Evolutionary conservation across 2,329 filamentous ascomycete genomes (phyloP).

Genomic region (Pyrenophora graminea): DNA sequence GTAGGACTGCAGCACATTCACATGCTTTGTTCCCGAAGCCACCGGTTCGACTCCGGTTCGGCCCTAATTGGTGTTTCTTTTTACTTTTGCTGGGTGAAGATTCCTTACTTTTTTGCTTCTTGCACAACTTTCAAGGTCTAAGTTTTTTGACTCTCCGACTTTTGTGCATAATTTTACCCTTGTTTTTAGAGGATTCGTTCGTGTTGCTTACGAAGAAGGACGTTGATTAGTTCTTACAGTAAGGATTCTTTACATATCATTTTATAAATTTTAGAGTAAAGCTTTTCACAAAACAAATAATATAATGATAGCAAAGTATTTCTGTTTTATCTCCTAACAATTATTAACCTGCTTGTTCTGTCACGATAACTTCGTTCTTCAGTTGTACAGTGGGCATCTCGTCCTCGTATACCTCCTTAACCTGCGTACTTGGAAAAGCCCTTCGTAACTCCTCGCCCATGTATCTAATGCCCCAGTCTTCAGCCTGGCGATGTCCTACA

Average conservation of each 20-base stretch:
- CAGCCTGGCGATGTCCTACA: constrained; percentile 45
- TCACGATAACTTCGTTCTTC: constrained; percentile 1
- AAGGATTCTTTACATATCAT: too few relatives aligned
- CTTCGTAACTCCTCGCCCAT: constrained; percentile 33
- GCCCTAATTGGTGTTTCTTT: neutral
- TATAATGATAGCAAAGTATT: too few relatives aligned
- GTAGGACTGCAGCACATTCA: constrained; percentile 2
- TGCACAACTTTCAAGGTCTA: too few relatives aligned
- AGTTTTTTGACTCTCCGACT: too few relatives aligned
- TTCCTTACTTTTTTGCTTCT: too few relatives aligned
- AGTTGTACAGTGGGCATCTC: constrained; percentile 23
- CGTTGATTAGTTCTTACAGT: too few relatives aligned
- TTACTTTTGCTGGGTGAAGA: neutral
- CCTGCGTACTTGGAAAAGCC: constrained; percentile 36
- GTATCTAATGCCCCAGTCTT: constrained; percentile 49
- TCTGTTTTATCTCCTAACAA: neutral
- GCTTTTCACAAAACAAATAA: too few relatives aligned
- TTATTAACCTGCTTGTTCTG: neutral
- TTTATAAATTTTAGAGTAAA: too few relatives aligned
- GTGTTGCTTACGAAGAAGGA: too few relatives aligned
- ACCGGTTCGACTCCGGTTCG: constrained; percentile 8
- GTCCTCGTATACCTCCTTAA: constrained; percentile 45
- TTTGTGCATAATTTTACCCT: too few relatives aligned
- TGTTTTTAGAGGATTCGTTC: too few relatives aligned
- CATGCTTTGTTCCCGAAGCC: constrained; percentile 1